phyloP scores from a whole-genome alignment of 2,329 filamentous ascomycete genomes.

The Rutstroemia sp. region DNA sequence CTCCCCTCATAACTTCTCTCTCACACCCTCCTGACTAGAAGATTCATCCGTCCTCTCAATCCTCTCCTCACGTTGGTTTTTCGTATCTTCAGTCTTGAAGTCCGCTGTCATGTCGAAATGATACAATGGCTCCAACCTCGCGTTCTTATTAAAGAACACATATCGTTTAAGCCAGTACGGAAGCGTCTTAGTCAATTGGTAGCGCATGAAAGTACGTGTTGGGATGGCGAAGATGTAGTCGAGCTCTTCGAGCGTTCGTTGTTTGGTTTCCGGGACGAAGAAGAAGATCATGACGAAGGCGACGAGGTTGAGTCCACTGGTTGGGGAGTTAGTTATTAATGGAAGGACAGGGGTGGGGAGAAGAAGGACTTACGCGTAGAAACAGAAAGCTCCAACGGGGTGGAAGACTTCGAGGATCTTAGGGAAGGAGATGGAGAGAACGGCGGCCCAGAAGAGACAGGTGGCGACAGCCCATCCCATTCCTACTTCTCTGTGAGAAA shows the following conservation, averaged over 20 bases:
- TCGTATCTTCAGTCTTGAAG: neutral
- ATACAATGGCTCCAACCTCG: neutral
- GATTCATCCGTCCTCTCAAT: neutral
- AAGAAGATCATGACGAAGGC: slow-evolving; percentile 49
- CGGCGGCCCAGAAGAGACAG: slow-evolving; percentile 49
- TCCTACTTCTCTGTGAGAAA: slow-evolving; percentile 54
- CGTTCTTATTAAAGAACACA: slow-evolving; percentile 2
- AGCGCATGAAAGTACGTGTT: slow-evolving; percentile 19
- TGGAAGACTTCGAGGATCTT: slow-evolving; percentile 17
- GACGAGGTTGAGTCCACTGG: slow-evolving; percentile 41
- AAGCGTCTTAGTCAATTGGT: slow-evolving; percentile 33
- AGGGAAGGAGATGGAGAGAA: slow-evolving; percentile 49
- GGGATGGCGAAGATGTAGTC: slow-evolving; percentile 41
- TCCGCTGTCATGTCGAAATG: slow-evolving; percentile 3
- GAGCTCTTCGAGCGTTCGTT: slow-evolving; percentile 27
- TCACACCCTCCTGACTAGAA: neutral
- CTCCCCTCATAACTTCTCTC: neutral
- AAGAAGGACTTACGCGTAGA: slow-evolving; percentile 35
- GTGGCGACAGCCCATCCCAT: slow-evolving; percentile 57
- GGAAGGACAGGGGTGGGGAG: neutral
- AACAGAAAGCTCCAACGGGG: slow-evolving; percentile 39
- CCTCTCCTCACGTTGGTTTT: neutral
- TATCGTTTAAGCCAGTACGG: slow-evolving; percentile 10
- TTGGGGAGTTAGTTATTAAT: neutral
- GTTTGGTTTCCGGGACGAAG: slow-evolving; percentile 52